phyloP scores from a whole-genome alignment of 202 grass and related monocot genomes.

The Schoenoplectus triqueter region DNA sequence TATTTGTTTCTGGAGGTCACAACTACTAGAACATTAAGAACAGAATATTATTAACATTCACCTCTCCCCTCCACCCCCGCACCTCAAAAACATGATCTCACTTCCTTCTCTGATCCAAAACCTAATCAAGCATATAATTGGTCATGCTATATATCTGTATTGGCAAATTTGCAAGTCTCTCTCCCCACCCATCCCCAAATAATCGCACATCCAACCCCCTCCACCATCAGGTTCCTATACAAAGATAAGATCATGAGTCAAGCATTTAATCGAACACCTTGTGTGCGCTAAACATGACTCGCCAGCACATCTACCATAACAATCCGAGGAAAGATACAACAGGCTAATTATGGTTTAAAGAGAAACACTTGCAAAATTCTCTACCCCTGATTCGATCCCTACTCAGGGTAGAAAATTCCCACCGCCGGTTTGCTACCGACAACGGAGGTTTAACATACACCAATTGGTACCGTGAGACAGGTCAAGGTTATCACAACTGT shows the following conservation, averaged over 20 bases:
- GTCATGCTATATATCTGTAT: neutral
- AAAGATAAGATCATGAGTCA: neutral
- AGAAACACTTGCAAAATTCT: neutral
- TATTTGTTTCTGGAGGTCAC: slow-evolving; percentile 5
- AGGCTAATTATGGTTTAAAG: neutral
- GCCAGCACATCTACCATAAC: neutral
- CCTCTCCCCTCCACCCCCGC: no score
- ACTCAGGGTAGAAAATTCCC: neutral
- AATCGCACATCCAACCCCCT: neutral
- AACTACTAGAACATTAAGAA: neutral
- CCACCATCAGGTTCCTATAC: neutral
- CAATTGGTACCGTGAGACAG: neutral
- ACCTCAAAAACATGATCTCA: no score
- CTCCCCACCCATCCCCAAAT: neutral
- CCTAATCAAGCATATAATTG: neutral
- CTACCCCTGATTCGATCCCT: neutral
- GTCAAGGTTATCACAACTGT: neutral
- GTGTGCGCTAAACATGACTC: neutral
- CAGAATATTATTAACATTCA: neutral
- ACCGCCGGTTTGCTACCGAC: neutral
- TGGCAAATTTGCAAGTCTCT: neutral
- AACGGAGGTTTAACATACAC: neutral
- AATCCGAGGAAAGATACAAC: neutral
- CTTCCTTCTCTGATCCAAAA: neutral
- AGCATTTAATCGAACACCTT: slow-evolving; percentile 13